phyloP scores from a whole-genome alignment of 2,329 filamentous ascomycete genomes.

The Fonsecaea monophora region DNA sequence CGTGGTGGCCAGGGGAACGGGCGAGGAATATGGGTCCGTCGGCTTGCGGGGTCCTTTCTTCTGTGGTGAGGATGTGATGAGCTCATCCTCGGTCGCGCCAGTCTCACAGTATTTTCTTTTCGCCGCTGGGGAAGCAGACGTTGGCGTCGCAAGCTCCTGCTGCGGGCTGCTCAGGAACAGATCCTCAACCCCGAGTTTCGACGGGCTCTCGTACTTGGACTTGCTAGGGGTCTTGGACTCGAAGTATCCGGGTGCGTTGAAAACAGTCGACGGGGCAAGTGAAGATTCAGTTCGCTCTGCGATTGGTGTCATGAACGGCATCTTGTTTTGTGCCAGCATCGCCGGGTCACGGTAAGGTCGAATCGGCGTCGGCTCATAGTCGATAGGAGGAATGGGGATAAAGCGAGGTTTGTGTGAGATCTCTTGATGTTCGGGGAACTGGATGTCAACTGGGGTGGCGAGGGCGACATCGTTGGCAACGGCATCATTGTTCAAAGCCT shows the following conservation, averaged over 20 bases:
- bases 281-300: conserved; percentile 94
- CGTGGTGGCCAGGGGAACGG: conserved; percentile 1
- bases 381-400: conserved; percentile 81
- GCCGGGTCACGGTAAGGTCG: conserved; percentile 80
- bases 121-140: conserved; percentile 12
- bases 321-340: conserved; percentile 82
- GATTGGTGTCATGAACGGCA: conserved; percentile 99
- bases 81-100: conserved; percentile 27
- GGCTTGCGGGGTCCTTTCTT: conserved; percentile 16
- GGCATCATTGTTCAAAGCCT: conserved; percentile 35
- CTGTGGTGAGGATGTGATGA: conserved; percentile 22
- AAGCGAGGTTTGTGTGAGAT: conserved; percentile 66
- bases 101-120: conserved; percentile 31
- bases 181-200: conserved; percentile 50
- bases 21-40: not conserved
- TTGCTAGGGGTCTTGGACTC: conserved; percentile 80
- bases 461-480: conserved; percentile 36
- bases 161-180: conserved; percentile 71
- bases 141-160: conserved; percentile 57
- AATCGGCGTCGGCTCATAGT: conserved; percentile 76
- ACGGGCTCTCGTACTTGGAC: conserved; percentile 46
- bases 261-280: conserved; percentile 69
- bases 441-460: conserved; percentile 45
- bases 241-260: conserved; percentile 64
- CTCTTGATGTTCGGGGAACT: conserved; percentile 42